These are phyloP conservation scores for Stephania japonica DNA, from an alignment of 164 flowering plant species.

Conservation along the genomic window DNA sequence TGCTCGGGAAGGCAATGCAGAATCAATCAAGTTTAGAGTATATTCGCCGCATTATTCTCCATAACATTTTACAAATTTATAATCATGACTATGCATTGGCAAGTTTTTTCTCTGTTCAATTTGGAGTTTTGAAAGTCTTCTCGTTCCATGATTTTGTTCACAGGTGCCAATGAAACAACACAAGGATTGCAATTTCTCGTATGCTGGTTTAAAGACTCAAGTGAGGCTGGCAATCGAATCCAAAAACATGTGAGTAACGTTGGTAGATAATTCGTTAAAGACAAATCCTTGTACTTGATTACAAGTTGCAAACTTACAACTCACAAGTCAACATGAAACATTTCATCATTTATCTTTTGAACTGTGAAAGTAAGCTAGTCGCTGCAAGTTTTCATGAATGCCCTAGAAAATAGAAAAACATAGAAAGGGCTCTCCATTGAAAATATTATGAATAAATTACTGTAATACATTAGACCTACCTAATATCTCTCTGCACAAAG, in stretches of 20 bases:
- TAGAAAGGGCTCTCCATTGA: too few relatives aligned
- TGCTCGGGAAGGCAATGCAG: slow-evolving; percentile 80
- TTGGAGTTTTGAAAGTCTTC: not conserved
- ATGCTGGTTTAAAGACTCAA: slow-evolving; percentile 97
- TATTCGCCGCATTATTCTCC: slow-evolving; percentile 3
- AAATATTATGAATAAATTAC: too few relatives aligned
- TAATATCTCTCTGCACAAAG: too few relatives aligned
- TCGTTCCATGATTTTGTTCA: slow-evolving; percentile 1
- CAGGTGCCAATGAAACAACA: slow-evolving; percentile 94
- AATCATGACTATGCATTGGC: not conserved
- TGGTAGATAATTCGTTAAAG: not conserved
- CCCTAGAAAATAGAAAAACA: too few relatives aligned
- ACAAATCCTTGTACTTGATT: not conserved
- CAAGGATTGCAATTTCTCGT: slow-evolving; percentile 96
- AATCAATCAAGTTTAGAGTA: slow-evolving; percentile 66
- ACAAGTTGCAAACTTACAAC: not conserved
- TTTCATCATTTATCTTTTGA: not conserved
- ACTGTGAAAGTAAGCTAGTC: not conserved
- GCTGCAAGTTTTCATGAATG: not conserved
- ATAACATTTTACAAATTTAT: not conserved
- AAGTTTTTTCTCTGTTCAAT: not conserved
- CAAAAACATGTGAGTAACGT: slow-evolving; percentile 57
- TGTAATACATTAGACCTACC: too few relatives aligned
- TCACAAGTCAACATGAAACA: not conserved
- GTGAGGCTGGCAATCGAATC: slow-evolving; percentile 86